Evolutionary conservation across 345 rosid species (phyloP), one percentile per base, ranked within the genome.

Genomic region (Clarkia xantiana): DNA sequence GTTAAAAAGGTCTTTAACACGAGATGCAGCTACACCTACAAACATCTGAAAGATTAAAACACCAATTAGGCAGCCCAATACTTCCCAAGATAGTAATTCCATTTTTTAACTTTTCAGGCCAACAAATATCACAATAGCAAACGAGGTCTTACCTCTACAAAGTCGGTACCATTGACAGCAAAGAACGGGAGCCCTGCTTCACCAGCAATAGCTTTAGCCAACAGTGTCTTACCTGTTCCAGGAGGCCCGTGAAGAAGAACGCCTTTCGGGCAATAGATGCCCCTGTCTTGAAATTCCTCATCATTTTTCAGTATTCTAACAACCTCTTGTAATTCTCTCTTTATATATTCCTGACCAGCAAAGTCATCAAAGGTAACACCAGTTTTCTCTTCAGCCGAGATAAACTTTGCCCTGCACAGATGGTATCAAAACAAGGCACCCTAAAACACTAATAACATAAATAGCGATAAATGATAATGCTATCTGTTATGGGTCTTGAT

Each of bases 131-230:
- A 49, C 3, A 29, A 10, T 2, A 47, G 12, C 14, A 55, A 45
- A 16, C 14, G 44, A 63, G 14, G 9, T 50, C 67, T 67, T 42
- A 82, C 97, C 84, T 90, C 95, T 22, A 89, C 97, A 74, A 85
- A 89, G 63, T 89, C 97, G 18, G 97, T 90, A 50, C 97, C 97
- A 66, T 85, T 90, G 41, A 80, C 90, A 1, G 97, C 94, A 65
- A 90, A 90, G 70, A 90, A 90, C 51, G 97, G 97, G 34, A 85
- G 71, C 51, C 95, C 97, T 46, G 97, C 94, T 82, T 90, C 97
- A 62, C 97, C 97, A 23, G 95, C 97, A 77, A 90, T 90, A 57
- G 97, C 97, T 76, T 85, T 90, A 51, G 97, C 97, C 55, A 90
- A 69, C 57, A 90, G 74, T 22, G 97, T 90, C 76, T 90, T 85